Percentiles rank a stretch among this genome's conserved stretches.
These are phyloP conservation scores for Paralagenidium karlingii DNA, from an alignment of 352 stramenopile species.

Conservation along the genomic window DNA sequence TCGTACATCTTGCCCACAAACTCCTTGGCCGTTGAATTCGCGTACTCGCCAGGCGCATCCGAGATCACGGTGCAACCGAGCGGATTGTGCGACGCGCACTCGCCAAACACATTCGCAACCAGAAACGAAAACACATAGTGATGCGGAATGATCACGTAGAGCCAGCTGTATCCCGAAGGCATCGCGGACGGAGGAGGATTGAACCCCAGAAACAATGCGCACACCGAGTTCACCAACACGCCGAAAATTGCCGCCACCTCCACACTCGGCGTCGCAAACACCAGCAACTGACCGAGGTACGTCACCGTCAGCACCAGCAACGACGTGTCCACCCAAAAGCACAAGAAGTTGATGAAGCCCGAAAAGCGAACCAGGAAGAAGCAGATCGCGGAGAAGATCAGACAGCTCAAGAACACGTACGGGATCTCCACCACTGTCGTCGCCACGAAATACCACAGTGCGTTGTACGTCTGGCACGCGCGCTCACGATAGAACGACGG, in stretches of 20 bases:
- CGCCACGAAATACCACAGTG: slow-evolving; percentile 49
- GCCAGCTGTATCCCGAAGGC: slow-evolving; percentile 34
- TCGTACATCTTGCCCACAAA: background rate
- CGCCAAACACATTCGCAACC: slow-evolving; percentile 16
- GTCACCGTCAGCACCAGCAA: slow-evolving; percentile 32
- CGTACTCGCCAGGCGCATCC: background rate
- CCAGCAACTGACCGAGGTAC: slow-evolving; percentile 33
- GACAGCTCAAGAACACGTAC: slow-evolving; percentile 29
- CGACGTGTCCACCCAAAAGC: slow-evolving; percentile 36
- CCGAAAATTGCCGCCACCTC: slow-evolving; percentile 20
- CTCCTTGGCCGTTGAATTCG: background rate
- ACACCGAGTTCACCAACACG: slow-evolving; percentile 27
- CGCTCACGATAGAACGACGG: slow-evolving; percentile 59
- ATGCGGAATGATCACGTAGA: slow-evolving; percentile 32
- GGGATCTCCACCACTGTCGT: slow-evolving; percentile 72
- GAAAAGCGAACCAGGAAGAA: slow-evolving; percentile 42
- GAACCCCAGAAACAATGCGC: slow-evolving; percentile 40
- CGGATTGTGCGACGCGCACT: slow-evolving; percentile 9
- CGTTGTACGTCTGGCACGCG: slow-evolving; percentile 72
- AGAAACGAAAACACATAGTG: slow-evolving; percentile 35
- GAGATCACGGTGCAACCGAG: background rate
- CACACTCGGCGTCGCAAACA: slow-evolving; percentile 25
- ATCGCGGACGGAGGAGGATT: slow-evolving; percentile 34
- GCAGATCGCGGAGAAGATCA: slow-evolving; percentile 39
- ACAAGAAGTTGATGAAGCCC: slow-evolving; percentile 21